Percentiles rank a stretch among this genome's conserved stretches.
Evolutionary conservation across 371 early-diverging fungal species (phyloP).

Genomic region (Mucor indicus): DNA sequence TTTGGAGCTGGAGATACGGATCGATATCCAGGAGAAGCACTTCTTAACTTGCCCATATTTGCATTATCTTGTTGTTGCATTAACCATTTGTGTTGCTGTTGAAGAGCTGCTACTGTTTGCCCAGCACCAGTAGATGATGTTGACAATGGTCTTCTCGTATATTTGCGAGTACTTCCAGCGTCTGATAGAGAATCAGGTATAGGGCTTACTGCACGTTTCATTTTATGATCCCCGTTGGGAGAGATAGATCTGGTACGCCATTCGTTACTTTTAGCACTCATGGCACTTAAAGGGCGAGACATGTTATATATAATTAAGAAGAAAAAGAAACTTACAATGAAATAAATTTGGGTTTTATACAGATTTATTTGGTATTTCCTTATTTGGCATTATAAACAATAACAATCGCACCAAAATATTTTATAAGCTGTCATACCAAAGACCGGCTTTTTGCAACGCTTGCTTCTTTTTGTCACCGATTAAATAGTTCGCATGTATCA

Average conservation of each 20-base stretch:
- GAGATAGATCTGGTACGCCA: constrained; percentile 9
- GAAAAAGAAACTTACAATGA: neutral
- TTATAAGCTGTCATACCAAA: constrained; percentile 13
- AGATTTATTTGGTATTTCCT: neutral
- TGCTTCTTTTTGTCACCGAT: constrained; percentile 15
- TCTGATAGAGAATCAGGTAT: constrained; percentile 4
- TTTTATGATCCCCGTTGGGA: neutral
- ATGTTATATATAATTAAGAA: neutral
- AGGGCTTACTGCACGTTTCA: constrained; percentile 10
- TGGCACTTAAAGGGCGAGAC: neutral
- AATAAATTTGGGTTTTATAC: neutral
- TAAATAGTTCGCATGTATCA: constrained; percentile 22
- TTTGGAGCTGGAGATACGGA: constrained; percentile 10
- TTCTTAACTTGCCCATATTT: constrained; percentile 1
- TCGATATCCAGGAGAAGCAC: neutral
- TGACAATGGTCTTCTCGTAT: constrained; percentile 7
- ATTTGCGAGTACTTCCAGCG: constrained; percentile 3
- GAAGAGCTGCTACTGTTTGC: constrained; percentile 40
- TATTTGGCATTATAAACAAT: neutral
- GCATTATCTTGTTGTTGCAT: constrained; percentile 27
- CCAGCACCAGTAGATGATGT: constrained; percentile 4
- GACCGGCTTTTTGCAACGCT: constrained; percentile 11
- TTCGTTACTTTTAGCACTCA: neutral
- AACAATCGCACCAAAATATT: neutral
- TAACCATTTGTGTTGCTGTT: constrained; percentile 38